These are phyloP conservation scores for Mycena latifolia DNA, from an alignment of 768 basidiomycete species.

Conservation along the genomic window DNA sequence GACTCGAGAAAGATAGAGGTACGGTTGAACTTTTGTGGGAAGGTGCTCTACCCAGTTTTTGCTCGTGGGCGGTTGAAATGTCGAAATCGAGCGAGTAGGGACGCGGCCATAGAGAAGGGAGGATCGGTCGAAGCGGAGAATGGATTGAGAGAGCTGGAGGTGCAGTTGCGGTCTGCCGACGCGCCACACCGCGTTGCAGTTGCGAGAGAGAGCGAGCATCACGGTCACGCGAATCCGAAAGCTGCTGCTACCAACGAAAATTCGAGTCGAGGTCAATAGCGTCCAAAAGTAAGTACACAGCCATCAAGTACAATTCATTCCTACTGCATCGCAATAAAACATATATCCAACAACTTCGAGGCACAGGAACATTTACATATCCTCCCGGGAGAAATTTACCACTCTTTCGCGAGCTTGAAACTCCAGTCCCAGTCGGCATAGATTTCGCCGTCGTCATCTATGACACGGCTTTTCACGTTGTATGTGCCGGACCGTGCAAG, in stretches of 20 bases:
- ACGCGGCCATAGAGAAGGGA: constrained; percentile 17
- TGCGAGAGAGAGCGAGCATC: constrained; percentile 22
- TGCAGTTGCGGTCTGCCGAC: constrained; percentile 11
- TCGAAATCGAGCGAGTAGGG: constrained; percentile 14
- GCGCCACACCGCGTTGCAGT: constrained; percentile 12
- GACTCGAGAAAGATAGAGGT: constrained; percentile 86
- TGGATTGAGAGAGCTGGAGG: neutral
- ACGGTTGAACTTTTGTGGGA: constrained; percentile 75
- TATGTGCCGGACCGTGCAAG: constrained; percentile 87
- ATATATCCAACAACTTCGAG: constrained; percentile 22
- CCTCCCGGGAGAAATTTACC: constrained; percentile 58
- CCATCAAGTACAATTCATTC: constrained; percentile 21
- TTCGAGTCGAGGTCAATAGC: no score
- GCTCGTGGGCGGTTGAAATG: constrained; percentile 18
- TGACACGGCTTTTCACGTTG: constrained; percentile 81
- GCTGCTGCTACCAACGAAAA: no score
- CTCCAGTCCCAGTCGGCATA: constrained; percentile 93
- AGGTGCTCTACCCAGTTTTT: constrained; percentile 77
- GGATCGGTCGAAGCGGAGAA: constrained; percentile 12
- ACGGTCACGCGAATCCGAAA: constrained; percentile 21
- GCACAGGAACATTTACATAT: constrained; percentile 12
- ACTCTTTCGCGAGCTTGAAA: constrained; percentile 95
- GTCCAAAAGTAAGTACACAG: no score
- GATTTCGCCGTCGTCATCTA: constrained; percentile 88
- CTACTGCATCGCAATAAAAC: constrained; percentile 16